These are phyloP conservation scores for Fraxinus xanthoxyloides DNA, from an alignment of 305 asterid genomes.

Conservation along the genomic window DNA sequence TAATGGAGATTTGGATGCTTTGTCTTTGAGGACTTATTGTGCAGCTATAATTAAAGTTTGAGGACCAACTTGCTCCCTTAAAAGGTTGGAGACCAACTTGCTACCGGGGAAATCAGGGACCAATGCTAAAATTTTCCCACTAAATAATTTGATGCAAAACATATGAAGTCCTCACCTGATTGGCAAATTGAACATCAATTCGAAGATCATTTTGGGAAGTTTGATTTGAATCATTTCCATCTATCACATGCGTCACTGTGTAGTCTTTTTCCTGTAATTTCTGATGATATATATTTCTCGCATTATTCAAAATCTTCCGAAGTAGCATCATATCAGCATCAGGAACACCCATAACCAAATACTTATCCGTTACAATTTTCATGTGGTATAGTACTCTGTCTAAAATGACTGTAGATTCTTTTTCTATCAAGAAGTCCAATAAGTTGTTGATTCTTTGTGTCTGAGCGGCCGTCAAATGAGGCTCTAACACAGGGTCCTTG, in stretches of 20 bases:
- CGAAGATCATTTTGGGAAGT: constrained; percentile 28
- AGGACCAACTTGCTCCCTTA: not conserved
- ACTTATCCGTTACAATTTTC: constrained; percentile 31
- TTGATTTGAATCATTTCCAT: constrained; percentile 21
- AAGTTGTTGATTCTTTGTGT: constrained; percentile 53
- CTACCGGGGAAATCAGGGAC: not conserved
- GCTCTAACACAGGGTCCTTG: constrained; percentile 47
- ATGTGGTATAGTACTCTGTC: constrained; percentile 45
- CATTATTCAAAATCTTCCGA: constrained; percentile 39
- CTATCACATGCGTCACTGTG: constrained; percentile 13
- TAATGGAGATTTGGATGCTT: not conserved
- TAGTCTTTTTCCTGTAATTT: constrained; percentile 27
- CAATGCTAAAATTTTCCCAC: not conserved
- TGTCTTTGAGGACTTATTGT: not conserved
- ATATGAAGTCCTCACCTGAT: constrained; percentile 37
- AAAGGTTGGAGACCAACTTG: not conserved
- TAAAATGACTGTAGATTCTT: constrained; percentile 50
- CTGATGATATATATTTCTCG: constrained; percentile 31
- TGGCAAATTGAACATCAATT: constrained; percentile 21
- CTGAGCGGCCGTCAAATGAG: constrained; percentile 37
- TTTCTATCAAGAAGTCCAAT: constrained; percentile 49
- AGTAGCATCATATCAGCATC: constrained; percentile 47
- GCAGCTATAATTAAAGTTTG: not conserved
- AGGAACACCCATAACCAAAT: constrained; percentile 36
- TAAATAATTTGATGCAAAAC: not conserved